Evolutionary conservation across 1,284 basidiomycete species (phyloP).

Genomic region (Malassezia dermatis): DNA sequence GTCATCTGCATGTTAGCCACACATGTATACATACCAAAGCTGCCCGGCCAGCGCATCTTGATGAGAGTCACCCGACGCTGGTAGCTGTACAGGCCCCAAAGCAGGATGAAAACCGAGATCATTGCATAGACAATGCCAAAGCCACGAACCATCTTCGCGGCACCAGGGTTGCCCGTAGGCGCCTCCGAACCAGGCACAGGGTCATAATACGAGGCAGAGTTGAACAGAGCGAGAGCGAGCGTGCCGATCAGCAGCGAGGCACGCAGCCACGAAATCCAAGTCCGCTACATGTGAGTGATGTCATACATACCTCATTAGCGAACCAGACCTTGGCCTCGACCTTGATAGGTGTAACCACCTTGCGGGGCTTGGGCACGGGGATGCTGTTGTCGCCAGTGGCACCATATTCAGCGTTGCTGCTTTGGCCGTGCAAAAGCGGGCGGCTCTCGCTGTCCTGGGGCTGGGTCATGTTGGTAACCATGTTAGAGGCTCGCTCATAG

Average conservation of each 20-base stretch:
- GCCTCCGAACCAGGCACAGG: conserved; percentile 9
- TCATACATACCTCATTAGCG: conserved; percentile 49
- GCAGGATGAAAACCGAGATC: conserved; percentile 51
- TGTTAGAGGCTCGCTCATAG: conserved; percentile 7
- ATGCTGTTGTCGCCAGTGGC: conserved; percentile 15
- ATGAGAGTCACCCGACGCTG: conserved; percentile 85
- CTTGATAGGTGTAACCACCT: conserved; percentile 34
- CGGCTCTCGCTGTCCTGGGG: neutral
- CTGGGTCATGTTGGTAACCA: neutral
- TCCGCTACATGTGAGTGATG: conserved; percentile 20
- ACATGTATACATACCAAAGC: conserved; percentile 60
- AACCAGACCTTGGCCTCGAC: conserved; percentile 48
- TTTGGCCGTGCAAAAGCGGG: conserved; percentile 14
- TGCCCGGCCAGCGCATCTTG: conserved; percentile 74
- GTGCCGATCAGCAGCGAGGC: conserved; percentile 74
- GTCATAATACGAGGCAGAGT: conserved; percentile 56
- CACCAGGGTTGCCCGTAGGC: neutral
- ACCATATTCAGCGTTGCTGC: conserved; percentile 14
- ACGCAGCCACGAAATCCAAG: conserved; percentile 84
- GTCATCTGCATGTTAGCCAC: conserved; percentile 24
- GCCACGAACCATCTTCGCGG: conserved; percentile 22
- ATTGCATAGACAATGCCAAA: conserved; percentile 78
- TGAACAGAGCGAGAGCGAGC: conserved; percentile 76
- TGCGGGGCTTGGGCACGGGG: conserved; percentile 52
- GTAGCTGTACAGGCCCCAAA: conserved; percentile 79